Percentiles rank a stretch among this genome's conserved stretches.
Evolutionary conservation across 2,329 filamentous ascomycete genomes (phyloP).

Genomic region (Tolypocladium guangdongense): DNA sequence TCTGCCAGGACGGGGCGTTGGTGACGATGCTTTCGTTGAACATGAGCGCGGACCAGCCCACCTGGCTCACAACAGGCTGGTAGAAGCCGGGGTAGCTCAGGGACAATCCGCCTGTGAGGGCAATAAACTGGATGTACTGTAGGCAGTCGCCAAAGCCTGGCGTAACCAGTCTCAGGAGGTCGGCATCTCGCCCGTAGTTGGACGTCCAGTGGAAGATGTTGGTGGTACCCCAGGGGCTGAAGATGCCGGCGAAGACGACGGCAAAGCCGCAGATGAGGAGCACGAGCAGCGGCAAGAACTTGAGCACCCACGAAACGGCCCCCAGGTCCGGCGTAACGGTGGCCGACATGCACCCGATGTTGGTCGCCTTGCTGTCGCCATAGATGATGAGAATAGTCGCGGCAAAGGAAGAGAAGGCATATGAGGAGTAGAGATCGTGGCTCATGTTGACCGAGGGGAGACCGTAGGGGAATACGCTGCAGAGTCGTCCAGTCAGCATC

Average conservation of each 20-base stretch:
- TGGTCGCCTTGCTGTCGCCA: slow-evolving; percentile 51
- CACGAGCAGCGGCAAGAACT: slow-evolving; percentile 67
- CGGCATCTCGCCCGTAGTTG: slow-evolving; percentile 90
- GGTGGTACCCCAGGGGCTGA: slow-evolving; percentile 85
- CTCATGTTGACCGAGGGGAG: slow-evolving; percentile 65
- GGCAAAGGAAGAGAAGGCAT: slow-evolving; percentile 74
- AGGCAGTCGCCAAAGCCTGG: slow-evolving; percentile 94
- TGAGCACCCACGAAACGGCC: slow-evolving; percentile 53
- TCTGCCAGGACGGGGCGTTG: slow-evolving; percentile 51
- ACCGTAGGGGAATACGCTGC: slow-evolving; percentile 25
- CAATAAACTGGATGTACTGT: slow-evolving; percentile 91
- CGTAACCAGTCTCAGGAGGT: slow-evolving; percentile 82
- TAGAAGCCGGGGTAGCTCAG: slow-evolving; percentile 90
- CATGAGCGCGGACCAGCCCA: slow-evolving; percentile 79
- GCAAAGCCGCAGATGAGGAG: slow-evolving; percentile 71
- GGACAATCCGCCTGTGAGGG: slow-evolving; percentile 76
- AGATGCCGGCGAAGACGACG: slow-evolving; percentile 74
- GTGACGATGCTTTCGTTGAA: slow-evolving; percentile 87
- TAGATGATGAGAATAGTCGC: slow-evolving; percentile 65
- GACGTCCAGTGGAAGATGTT: slow-evolving; percentile 95
- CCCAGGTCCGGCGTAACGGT: slow-evolving; percentile 78
- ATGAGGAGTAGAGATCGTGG: slow-evolving; percentile 69
- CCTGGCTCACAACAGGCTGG: slow-evolving; percentile 81
- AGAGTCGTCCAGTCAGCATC: slow-evolving; percentile 1
- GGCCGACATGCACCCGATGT: slow-evolving; percentile 72